Evolutionary conservation across 2,329 filamentous ascomycete species (phyloP).

Genomic region (Verticillium nubilum): DNA sequence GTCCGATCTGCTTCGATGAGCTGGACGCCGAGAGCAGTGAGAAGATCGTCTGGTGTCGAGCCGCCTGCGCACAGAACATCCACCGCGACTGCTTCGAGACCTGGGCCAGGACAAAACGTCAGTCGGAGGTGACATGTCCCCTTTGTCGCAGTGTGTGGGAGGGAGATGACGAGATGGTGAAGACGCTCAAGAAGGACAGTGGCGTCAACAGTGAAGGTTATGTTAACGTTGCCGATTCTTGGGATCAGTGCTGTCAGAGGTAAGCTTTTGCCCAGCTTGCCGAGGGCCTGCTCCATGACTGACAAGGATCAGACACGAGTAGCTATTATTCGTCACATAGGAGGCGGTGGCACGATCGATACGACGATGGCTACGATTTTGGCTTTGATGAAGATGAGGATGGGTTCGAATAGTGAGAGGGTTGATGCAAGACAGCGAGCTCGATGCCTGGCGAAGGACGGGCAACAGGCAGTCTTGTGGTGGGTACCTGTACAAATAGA

Average conservation of each 20-base stretch:
- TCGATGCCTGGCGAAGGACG: no score
- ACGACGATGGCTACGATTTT: no score
- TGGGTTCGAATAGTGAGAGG: no score
- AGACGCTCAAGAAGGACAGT: slow-evolving; percentile 36
- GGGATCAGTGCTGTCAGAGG: slow-evolving; percentile 50
- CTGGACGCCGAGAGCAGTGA: slow-evolving; percentile 30
- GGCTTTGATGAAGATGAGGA: no score
- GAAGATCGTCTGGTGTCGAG: slow-evolving; percentile 43
- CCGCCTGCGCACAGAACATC: slow-evolving; percentile 49
- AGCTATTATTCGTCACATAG: background rate
- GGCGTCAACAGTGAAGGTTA: slow-evolving; percentile 47
- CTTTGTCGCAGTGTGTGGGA: slow-evolving; percentile 56
- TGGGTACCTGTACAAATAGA: no score
- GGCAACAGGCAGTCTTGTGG: no score
- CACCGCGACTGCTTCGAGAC: slow-evolving; percentile 48
- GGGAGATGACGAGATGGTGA: slow-evolving; percentile 35
- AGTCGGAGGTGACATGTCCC: slow-evolving; percentile 47
- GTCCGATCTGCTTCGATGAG: slow-evolving; percentile 51
- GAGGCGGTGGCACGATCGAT: no score
- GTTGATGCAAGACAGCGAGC: no score
- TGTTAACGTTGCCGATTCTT: slow-evolving; percentile 55
- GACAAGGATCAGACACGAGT: background rate
- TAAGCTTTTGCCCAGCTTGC: slow-evolving; percentile 15
- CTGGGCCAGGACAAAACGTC: slow-evolving; percentile 45
- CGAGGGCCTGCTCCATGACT: background rate